Evolutionary conservation across 2,329 filamentous ascomycete species (phyloP).

Genomic region (Phaeosphaeria sp.): DNA sequence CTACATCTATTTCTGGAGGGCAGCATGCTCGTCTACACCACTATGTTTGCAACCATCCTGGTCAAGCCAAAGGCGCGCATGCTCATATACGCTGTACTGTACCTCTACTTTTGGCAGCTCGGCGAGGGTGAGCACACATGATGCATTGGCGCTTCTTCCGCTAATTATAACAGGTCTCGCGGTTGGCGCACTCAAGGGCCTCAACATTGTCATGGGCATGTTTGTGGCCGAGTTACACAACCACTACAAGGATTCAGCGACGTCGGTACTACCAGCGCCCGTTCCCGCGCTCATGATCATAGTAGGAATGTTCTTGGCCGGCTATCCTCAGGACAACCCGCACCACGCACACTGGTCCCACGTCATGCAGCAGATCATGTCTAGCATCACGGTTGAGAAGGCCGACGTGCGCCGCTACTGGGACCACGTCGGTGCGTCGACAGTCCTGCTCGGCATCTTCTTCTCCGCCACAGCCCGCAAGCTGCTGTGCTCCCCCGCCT

Average conservation of each 20-base stretch:
- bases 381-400: conserved; percentile 54
- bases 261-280: conserved; percentile 55
- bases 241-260: conserved; percentile 57
- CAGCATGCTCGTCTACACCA: conserved; percentile 51
- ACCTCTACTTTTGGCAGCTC: conserved; percentile 49
- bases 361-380: conserved; percentile 52
- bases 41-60: conserved; percentile 50
- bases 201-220: conserved; percentile 68
- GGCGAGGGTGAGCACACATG: conserved; percentile 45
- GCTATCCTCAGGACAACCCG: conserved; percentile 64
- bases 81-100: conserved; percentile 45
- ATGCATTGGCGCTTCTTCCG: neutral
- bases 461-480: conserved; percentile 60
- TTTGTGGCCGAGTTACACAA: conserved; percentile 67
- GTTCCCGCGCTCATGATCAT: conserved; percentile 59
- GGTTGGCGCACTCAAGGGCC: conserved; percentile 49
- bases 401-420: conserved; percentile 59
- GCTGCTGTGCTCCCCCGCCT: conserved; percentile 60
- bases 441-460: conserved; percentile 60
- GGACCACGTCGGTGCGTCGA: conserved; percentile 57
- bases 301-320: conserved; percentile 63
- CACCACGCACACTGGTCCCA: conserved; percentile 63
- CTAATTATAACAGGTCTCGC: conserved; percentile 39
- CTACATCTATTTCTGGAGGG: conserved; percentile 52
- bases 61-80: conserved; percentile 47